Evolutionary conservation across 331 rosid genomes (phyloP), one percentile per base, ranked within the genome.

Genomic region (Rosa hybrid): DNA sequence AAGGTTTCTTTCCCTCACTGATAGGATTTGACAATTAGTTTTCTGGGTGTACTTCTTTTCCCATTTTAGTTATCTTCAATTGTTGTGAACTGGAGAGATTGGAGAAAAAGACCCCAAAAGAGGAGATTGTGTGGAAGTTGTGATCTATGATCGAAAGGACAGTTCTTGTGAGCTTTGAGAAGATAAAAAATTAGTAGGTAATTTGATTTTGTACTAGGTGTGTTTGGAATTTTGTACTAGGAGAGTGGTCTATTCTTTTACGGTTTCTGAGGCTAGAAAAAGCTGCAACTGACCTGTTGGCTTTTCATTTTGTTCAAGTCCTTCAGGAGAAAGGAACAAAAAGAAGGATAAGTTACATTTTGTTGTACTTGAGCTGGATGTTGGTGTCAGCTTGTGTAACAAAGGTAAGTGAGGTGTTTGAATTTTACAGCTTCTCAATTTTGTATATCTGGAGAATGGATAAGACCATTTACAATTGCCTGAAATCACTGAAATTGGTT

Each of bases 11-110:
- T 62, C 72, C 46, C 79, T 39, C 77, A 17, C 46, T 75, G 38
- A 68, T 81, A 83, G 59, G 30, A 64, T 81, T 77, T 67, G 79
- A 23, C 20, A 21, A 44, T 76, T 34, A 27, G 44, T 71, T 57
- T 86, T 82, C 79, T 72, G 79, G 79, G 83, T 80, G 9, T 84
- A 10, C 59, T 25, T 18, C 77, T 14, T 57, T 20, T 72, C 53
- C 21, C 56, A 64, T 30, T 73, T 72, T 78, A 64, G 57, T 78
- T 53, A 46, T 68, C 63, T 73, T 82, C 46, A 54, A 45, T 68
- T 76, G n/a, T 71, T 86, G 76, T 50, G 27, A 77, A 25, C 57
- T 74, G 14, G 76, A 79, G 80, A 80, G 84, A 77, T 84, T 83
- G 56, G 73, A 41, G 54, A 44, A 30, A 57, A 74, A 56, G 45